Percentiles rank a stretch among this genome's conserved stretches.
Conservation (phyloP, 2,329 filamentous ascomycete genomes). For the Neofusicoccum umdonicola region DNA sequence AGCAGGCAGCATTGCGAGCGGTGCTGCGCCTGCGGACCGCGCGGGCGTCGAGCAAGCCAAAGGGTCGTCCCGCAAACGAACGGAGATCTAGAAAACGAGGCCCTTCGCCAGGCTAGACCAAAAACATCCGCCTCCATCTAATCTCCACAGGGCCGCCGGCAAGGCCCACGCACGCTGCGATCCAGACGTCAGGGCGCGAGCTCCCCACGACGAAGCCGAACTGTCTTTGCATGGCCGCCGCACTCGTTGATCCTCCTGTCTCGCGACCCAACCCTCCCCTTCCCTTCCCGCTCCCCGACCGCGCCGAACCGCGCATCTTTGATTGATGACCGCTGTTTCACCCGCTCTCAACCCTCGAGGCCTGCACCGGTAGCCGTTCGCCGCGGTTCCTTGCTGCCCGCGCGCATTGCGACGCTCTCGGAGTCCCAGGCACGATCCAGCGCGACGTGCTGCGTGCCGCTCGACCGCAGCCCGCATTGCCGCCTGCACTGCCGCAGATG, state of each 20-base stretch:
- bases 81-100: slow-evolving; percentile 11
- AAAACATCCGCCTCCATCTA: slow-evolving; percentile 6
- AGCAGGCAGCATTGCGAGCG: background rate
- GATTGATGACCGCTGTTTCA: slow-evolving; percentile 8
- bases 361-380: background rate
- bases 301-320: background rate
- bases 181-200: slow-evolving; percentile 12
- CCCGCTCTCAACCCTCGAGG: background rate
- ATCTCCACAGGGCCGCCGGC: slow-evolving; percentile 12
- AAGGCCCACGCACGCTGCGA: slow-evolving; percentile 3
- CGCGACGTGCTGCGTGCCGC: background rate
- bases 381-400: background rate
- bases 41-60: background rate
- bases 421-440: background rate
- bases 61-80: slow-evolving; percentile 14
- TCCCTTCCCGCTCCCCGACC: background rate
- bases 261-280: background rate
- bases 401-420: slow-evolving; percentile 6
- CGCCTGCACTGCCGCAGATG: slow-evolving; percentile 15
- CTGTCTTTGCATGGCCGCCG: slow-evolving; percentile 13
- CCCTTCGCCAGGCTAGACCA: slow-evolving; percentile 4
- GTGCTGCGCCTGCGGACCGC: background rate
- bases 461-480: background rate
- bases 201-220: background rate
- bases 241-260: slow-evolving; percentile 13